Percentiles rank a stretch among this genome's conserved stretches.
Conservation (phyloP, 768 basidiomycete genomes). For the Mrakia hoshinonis region DNA sequence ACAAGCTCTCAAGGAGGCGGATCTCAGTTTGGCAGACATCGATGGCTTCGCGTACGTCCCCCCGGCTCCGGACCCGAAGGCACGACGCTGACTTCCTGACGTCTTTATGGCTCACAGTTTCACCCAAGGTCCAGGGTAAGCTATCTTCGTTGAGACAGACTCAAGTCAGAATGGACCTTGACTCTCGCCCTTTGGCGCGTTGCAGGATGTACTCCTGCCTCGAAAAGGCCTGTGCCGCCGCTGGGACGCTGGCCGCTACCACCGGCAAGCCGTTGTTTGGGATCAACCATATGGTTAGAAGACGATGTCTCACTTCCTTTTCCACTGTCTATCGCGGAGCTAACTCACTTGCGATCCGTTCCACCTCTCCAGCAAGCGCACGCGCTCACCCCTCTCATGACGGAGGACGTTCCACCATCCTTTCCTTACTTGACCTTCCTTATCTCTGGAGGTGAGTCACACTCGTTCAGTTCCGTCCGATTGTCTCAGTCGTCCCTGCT, state of each 20-base stretch:
- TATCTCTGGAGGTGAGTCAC: constrained; percentile 59
- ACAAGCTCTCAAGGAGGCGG: constrained; percentile 59
- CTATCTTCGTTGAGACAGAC: neutral
- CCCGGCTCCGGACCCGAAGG: no score
- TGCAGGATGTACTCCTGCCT: constrained; percentile 66
- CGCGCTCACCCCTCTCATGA: constrained; percentile 69
- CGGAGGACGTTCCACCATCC: constrained; percentile 46
- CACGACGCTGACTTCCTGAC: neutral
- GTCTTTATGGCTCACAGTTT: constrained; percentile 2
- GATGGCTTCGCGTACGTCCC: constrained; percentile 65
- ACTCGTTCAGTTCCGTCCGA: no score
- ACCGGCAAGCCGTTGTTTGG: constrained; percentile 71
- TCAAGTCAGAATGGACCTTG: neutral
- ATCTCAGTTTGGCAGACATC: constrained; percentile 53
- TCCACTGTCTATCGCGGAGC: neutral
- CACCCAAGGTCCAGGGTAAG: constrained; percentile 31
- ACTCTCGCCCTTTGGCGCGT: neutral
- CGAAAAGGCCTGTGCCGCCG: constrained; percentile 66
- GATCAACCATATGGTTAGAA: constrained; percentile 84
- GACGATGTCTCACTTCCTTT: neutral
- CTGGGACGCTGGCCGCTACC: constrained; percentile 74
- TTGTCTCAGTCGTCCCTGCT: no score
- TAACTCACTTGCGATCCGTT: no score
- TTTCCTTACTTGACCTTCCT: constrained; percentile 86
- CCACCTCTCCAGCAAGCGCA: constrained; percentile 67